A percentile compares a stretch with the other conserved stretches of the same genome.
These are phyloP conservation scores for Testicularia cyperi DNA, from an alignment of 1,284 basidiomycete species.

Conservation along the genomic window DNA sequence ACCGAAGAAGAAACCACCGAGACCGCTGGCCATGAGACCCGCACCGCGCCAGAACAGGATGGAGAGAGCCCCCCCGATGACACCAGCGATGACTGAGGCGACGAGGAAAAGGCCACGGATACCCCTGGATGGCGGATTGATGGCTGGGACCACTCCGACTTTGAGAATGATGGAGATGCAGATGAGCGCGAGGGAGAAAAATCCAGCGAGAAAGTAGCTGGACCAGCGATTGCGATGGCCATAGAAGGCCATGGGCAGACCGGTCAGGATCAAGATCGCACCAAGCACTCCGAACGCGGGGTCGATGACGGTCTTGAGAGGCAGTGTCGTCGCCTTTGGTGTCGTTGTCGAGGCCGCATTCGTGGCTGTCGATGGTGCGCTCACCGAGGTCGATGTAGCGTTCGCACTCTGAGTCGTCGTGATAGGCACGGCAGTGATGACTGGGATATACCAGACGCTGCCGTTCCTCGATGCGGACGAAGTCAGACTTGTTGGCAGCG, in stretches of 20 bases:
- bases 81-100: constrained; percentile 74
- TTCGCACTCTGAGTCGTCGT: not conserved
- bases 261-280: constrained; percentile 81
- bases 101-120: constrained; percentile 87
- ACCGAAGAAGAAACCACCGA: constrained; percentile 83
- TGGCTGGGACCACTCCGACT: constrained; percentile 78
- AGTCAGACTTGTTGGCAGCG: constrained; percentile 25
- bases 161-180: constrained; percentile 84
- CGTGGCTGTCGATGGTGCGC: constrained; percentile 1
- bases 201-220: constrained; percentile 67
- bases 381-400: constrained; percentile 3
- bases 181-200: constrained; percentile 81
- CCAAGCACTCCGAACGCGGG: constrained; percentile 87
- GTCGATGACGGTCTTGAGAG: constrained; percentile 66
- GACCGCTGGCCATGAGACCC: constrained; percentile 55
- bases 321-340: constrained; percentile 6
- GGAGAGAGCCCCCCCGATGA: constrained; percentile 75
- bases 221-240: constrained; percentile 66
- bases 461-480: constrained; percentile 19
- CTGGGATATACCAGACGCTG: constrained; percentile 26
- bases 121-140: constrained; percentile 75
- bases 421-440: constrained; percentile 14
- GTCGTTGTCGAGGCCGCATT: constrained; percentile 5
- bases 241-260: constrained; percentile 82
- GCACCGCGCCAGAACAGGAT: constrained; percentile 42